These are phyloP conservation scores for Pharus latifolius DNA, from an alignment of 176 grass and related monocot genomes.

Conservation along the genomic window DNA sequence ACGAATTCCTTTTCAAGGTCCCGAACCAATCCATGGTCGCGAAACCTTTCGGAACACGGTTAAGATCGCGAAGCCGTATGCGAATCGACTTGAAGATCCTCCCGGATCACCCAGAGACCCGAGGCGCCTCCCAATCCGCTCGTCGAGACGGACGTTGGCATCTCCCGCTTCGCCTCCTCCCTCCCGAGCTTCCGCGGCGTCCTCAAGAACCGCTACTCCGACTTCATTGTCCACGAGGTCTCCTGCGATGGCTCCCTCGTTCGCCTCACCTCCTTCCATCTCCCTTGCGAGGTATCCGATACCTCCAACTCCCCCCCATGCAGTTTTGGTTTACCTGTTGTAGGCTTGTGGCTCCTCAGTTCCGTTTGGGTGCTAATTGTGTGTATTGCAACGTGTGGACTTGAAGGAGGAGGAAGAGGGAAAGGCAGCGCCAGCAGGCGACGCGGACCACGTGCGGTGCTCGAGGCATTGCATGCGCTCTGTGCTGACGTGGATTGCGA, in stretches of 20 bases:
- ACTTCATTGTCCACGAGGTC: slow-evolving; percentile 53
- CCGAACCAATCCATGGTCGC: too few relatives aligned
- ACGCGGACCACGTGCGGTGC: slow-evolving; percentile 20
- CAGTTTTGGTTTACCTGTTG: not conserved
- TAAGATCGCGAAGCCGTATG: too few relatives aligned
- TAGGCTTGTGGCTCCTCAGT: not conserved
- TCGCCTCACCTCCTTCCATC: slow-evolving; percentile 36
- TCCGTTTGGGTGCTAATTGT: not conserved
- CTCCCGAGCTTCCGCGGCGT: slow-evolving; percentile 41
- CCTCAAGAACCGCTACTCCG: slow-evolving; percentile 42
- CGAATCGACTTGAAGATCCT: too few relatives aligned
- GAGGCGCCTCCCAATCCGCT: slow-evolving; percentile 24
- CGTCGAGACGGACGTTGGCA: slow-evolving; percentile 39
- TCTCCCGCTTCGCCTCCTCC: slow-evolving; percentile 50
- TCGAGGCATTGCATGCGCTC: slow-evolving; percentile 20
- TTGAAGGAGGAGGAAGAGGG: slow-evolving; percentile 17
- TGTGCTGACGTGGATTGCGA: too few relatives aligned
- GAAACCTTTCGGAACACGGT: too few relatives aligned
- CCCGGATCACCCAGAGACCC: too few relatives aligned
- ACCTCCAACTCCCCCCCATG: too few relatives aligned
- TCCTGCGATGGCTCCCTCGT: slow-evolving; percentile 19
- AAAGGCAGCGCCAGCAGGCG: not conserved
- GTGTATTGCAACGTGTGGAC: not conserved
- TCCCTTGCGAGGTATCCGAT: too few relatives aligned
- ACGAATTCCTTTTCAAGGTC: too few relatives aligned